These are phyloP conservation scores for Monilinia fructicola DNA, from an alignment of 2,329 filamentous ascomycete genomes.

Conservation along the genomic window DNA sequence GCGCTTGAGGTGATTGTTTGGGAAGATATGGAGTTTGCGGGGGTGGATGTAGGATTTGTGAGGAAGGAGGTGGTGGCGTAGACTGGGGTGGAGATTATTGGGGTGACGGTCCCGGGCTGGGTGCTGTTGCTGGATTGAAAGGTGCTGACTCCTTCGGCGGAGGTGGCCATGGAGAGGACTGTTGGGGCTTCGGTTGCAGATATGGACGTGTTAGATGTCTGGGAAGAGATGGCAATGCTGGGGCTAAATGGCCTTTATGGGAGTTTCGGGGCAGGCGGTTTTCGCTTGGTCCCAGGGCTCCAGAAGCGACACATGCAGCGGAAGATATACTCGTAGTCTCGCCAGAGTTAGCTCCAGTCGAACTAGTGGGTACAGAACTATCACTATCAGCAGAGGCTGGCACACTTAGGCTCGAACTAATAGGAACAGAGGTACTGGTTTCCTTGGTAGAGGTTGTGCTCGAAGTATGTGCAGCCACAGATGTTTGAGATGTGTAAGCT, in stretches of 20 bases:
- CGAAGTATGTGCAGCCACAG: constrained; percentile 5
- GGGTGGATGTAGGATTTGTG: constrained; percentile 10
- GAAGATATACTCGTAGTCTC: constrained; percentile 2
- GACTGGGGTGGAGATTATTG: neutral
- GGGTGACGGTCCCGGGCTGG: neutral
- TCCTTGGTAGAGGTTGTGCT: constrained; percentile 9
- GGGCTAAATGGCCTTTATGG: neutral
- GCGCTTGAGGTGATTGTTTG: neutral
- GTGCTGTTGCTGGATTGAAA: neutral
- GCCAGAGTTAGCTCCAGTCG: constrained; percentile 3
- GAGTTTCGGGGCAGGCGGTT: neutral
- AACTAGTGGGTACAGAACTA: neutral
- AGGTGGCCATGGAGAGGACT: neutral
- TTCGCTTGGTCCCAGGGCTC: neutral
- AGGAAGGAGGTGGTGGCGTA: constrained; percentile 10
- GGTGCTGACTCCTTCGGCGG: neutral
- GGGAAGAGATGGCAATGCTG: neutral
- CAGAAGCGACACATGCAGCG: constrained; percentile 1
- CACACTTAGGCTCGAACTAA: constrained; percentile 7
- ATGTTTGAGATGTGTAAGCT: too few species aligned
- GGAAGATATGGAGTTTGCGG: neutral
- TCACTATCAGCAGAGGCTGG: neutral
- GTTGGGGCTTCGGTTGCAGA: neutral
- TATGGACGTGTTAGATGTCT: neutral
- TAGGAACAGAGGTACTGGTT: neutral